phyloP scores from a whole-genome alignment of 2,329 filamentous ascomycete species.

The Alternaria brassicae region DNA sequence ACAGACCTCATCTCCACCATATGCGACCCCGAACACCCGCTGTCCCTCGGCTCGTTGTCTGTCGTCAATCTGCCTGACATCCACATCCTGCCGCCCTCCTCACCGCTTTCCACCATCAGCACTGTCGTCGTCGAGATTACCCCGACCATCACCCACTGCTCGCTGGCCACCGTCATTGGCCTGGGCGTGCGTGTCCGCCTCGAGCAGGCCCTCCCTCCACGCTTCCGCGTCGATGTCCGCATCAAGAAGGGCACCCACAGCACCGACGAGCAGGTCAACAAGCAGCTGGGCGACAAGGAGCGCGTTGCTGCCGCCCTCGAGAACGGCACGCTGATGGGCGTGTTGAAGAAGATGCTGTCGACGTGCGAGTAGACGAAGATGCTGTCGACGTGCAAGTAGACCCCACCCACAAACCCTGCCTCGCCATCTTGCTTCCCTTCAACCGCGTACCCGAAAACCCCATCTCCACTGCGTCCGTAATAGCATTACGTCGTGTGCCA shows the following conservation, averaged over 20 bases:
- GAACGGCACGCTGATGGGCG: conserved; percentile 86
- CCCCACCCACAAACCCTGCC: no score
- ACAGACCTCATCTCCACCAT: conserved; percentile 92
- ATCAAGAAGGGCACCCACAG: conserved; percentile 97
- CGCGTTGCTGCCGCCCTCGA: conserved; percentile 92
- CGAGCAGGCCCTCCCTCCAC: conserved; percentile 87
- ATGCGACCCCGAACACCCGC: conserved; percentile 93
- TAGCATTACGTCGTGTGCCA: neutral
- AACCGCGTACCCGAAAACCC: neutral
- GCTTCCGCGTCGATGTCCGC: conserved; percentile 88
- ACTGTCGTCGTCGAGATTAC: conserved; percentile 88
- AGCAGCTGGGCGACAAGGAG: conserved; percentile 96
- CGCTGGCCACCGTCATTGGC: conserved; percentile 93
- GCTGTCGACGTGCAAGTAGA: conserved; percentile 79
- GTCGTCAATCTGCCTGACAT: conserved; percentile 98
- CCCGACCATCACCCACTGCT: conserved; percentile 96
- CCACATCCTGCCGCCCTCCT: conserved; percentile 73
- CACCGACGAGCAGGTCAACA: conserved; percentile 94
- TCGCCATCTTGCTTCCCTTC: neutral
- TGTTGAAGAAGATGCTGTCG: conserved; percentile 92
- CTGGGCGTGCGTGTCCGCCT: conserved; percentile 89
- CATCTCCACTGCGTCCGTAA: neutral
- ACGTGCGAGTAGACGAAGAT: conserved; percentile 82
- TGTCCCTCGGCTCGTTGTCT: conserved; percentile 89
- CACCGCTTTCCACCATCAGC: conserved; percentile 68